A percentile compares a stretch with the other conserved stretches of the same genome.
These are phyloP conservation scores for Neocucurbitaria cava DNA, from an alignment of 2,329 filamentous ascomycete species.

Conservation along the genomic window DNA sequence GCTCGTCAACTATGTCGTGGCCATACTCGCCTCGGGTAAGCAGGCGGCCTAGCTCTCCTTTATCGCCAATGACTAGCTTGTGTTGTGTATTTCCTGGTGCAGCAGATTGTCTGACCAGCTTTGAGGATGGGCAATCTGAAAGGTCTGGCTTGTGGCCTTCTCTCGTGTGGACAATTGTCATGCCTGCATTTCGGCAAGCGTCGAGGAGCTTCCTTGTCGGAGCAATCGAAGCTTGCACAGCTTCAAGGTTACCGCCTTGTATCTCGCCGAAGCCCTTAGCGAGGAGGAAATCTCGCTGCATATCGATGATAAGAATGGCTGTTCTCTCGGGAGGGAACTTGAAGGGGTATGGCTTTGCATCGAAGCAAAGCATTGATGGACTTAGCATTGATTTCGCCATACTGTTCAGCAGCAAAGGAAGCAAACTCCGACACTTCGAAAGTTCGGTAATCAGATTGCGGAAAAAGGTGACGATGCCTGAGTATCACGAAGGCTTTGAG, in stretches of 20 bases:
- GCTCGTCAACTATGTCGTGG: conserved; percentile 63
- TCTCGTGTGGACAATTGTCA: conserved; percentile 59
- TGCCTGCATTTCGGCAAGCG: conserved; percentile 50
- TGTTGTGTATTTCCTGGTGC: conserved; percentile 55
- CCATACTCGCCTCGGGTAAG: conserved; percentile 62
- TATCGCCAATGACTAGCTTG: conserved; percentile 59
- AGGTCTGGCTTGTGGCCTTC: conserved; percentile 61
- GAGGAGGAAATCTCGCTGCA: conserved; percentile 61
- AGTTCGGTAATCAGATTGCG: not conserved
- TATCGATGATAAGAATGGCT: conserved; percentile 60
- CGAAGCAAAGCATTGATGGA: conserved; percentile 27
- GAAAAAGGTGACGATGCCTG: not conserved
- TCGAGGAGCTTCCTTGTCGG: conserved; percentile 53
- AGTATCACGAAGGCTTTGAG: not conserved
- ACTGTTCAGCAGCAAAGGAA: conserved; percentile 2
- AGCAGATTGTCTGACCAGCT: conserved; percentile 57
- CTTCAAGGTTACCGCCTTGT: conserved; percentile 54
- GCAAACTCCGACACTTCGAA: conserved; percentile 5
- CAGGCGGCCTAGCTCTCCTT: conserved; percentile 61
- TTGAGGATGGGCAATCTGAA: conserved; percentile 60
- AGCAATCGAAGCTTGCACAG: conserved; percentile 49
- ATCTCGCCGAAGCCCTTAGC: conserved; percentile 60
- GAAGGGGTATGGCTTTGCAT: conserved; percentile 57
- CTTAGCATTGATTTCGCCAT: conserved; percentile 5
- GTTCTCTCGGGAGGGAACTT: conserved; percentile 56